Percentiles rank a stretch among this genome's conserved stretches.
Evolutionary conservation across 495 filamentous ascomycete species (phyloP).

Genomic region (Niebla homalea): DNA sequence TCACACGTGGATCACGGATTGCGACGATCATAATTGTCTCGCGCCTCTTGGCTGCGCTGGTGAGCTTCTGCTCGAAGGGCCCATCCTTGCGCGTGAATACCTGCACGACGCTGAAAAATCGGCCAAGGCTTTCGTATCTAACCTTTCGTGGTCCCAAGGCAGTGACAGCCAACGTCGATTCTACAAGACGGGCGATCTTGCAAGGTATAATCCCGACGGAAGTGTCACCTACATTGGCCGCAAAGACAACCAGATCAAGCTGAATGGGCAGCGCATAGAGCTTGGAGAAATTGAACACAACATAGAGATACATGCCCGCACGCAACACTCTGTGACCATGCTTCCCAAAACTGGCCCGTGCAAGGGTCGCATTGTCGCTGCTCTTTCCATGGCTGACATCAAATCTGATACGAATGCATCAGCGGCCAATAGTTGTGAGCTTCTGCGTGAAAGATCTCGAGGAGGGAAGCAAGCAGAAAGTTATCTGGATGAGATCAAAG

Average conservation of each 20-base stretch:
- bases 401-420: conserved; percentile 11
- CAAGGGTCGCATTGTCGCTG: conserved; percentile 10
- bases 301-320: conserved; percentile 27
- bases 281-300: conserved; percentile 27
- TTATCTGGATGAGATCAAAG: conserved; percentile 6
- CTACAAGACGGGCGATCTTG: conserved; percentile 25
- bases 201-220: conserved; percentile 16
- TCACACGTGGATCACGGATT: conserved; percentile 42
- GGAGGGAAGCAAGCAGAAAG: conserved; percentile 13
- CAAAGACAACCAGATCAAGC: conserved; percentile 24
- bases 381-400: conserved; percentile 2
- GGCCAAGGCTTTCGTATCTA: conserved; percentile 30
- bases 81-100: conserved; percentile 37
- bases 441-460: neutral
- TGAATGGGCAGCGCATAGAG: conserved; percentile 20
- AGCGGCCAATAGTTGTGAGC: neutral
- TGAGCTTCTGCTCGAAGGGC: conserved; percentile 39
- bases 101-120: conserved; percentile 40
- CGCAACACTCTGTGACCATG: conserved; percentile 4
- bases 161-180: neutral
- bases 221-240: conserved; percentile 20
- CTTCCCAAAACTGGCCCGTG: conserved; percentile 6
- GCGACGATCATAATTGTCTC: conserved; percentile 33
- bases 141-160: conserved; percentile 22
- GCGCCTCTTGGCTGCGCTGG: conserved; percentile 40